Evolutionary conservation across 2,329 filamentous ascomycete genomes (phyloP).

Genomic region (Paraphoma sp.): DNA sequence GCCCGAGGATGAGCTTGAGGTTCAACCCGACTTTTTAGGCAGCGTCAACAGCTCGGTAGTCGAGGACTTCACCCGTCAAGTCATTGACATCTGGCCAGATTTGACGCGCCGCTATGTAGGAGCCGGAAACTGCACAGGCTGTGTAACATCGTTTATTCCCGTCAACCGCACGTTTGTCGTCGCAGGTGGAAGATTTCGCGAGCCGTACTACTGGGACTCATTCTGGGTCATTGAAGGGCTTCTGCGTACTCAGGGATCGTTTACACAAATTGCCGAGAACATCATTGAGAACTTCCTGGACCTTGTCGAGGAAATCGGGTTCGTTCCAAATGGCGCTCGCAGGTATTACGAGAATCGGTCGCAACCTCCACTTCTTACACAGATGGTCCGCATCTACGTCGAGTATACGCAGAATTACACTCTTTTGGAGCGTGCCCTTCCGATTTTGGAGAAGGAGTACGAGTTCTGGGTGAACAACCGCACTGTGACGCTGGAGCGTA

Average conservation of each 20-base stretch:
- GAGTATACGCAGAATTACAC: constrained; percentile 69
- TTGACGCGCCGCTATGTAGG: constrained; percentile 66
- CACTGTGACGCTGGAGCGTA: constrained; percentile 59
- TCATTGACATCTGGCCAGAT: constrained; percentile 74
- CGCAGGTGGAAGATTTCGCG: constrained; percentile 73
- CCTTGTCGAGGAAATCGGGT: constrained; percentile 68
- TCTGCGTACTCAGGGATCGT: constrained; percentile 68
- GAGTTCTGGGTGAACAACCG: constrained; percentile 69
- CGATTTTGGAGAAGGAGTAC: constrained; percentile 68
- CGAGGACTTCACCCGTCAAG: constrained; percentile 66
- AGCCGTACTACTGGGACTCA: constrained; percentile 75
- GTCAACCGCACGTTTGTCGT: constrained; percentile 74
- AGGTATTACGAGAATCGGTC: constrained; percentile 73
- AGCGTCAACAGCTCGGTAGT: constrained; percentile 65
- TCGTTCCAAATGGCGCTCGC: constrained; percentile 72
- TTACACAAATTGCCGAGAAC: constrained; percentile 68
- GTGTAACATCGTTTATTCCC: constrained; percentile 70
- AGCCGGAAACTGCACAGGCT: constrained; percentile 59
- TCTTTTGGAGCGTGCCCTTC: constrained; percentile 66
- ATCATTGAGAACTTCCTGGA: constrained; percentile 75
- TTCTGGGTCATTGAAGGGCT: constrained; percentile 73
- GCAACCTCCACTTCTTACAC: constrained; percentile 69
- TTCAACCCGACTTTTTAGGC: constrained; percentile 64
- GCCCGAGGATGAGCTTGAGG: constrained; percentile 58
- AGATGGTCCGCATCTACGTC: constrained; percentile 71